Conservation (phyloP, 2,329 filamentous ascomycete species). For the Alternaria postmessia region DNA sequence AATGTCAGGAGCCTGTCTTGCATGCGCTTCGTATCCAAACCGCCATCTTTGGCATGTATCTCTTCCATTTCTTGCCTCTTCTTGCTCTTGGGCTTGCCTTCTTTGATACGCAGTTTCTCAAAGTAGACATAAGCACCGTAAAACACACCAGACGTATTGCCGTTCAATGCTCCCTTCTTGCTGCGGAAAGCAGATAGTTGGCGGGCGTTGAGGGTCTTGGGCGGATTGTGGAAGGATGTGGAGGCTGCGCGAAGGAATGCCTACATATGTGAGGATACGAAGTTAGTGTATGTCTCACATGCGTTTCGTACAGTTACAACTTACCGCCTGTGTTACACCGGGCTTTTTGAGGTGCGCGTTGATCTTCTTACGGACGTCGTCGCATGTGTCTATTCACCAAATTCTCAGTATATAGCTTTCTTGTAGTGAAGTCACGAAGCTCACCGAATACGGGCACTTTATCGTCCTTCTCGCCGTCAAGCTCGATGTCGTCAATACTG, state of each 20-base stretch:
- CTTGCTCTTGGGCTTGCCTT: conserved; percentile 62
- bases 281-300: no score
- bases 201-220: conserved; percentile 52
- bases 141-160: conserved; percentile 60
- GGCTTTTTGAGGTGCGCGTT: conserved; percentile 58
- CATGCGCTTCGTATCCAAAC: conserved; percentile 15
- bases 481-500: conserved; percentile 50
- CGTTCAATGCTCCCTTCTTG: conserved; percentile 59
- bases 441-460: conserved; percentile 59
- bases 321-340: conserved; percentile 60
- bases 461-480: conserved; percentile 59
- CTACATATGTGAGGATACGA: no score
- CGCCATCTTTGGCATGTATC: conserved; percentile 12
- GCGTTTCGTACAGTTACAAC: no score
- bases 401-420: not conserved
- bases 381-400: conserved; percentile 57
- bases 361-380: conserved; percentile 67
- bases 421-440: not conserved
- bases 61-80: conserved; percentile 63
- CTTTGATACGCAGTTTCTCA: conserved; percentile 64
- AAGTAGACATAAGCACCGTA: conserved; percentile 67
- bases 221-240: conserved; percentile 51
- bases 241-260: conserved; percentile 58
- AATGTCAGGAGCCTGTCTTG: not conserved
- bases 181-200: conserved; percentile 61